Base-by-base conservation (phyloP, 768 basidiomycete species). In the Flagelloscypha sp. region DNA sequence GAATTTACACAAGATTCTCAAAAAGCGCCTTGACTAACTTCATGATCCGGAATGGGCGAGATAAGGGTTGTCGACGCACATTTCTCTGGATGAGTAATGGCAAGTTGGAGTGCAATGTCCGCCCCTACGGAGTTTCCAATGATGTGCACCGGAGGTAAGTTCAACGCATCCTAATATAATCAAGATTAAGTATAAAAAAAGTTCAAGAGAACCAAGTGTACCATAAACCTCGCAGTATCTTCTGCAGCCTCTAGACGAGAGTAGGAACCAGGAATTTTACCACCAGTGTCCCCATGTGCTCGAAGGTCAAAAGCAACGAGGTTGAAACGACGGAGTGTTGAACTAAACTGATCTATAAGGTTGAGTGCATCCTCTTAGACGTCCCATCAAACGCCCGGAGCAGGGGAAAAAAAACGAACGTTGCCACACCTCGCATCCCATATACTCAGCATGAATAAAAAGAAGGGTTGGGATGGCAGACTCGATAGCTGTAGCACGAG, bases 51-150 rank as follows among this genome's bases (percentile, higher is more conserved):
- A 2, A 59, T 40, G 0, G 61, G 61, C 1, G 64, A 63, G 3
- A 66, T 20, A 33, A 66, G 48, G 39, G 58, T 59, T 7, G 59
- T 32, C 0, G 61, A 63, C 1, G 59, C 45, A 3, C 61, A 56
- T 42, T 49, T 55, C 8, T 59, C 49, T 1, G 61, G 62, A 25
- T 58, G 50, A 8, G 47, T 43, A 5, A 62, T 49, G 10, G 59
- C 57, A 23, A 56, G 39, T 39, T 62, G 51, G 15, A 63, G 30
- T 13, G 61, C 56, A 4, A 57, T 49, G 36, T 51, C 57, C 1
- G 61, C 44, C 6, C 64, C 64, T 50, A 60, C 49, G 1, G 62
- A 62, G n/a, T 62, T 22, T 3, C 58, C 64, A 13, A 59, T 42
- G n/a, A 64, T 40, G 44, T 64, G 62, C 33, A 61, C 64, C 2